Base-by-base conservation (phyloP, 495 filamentous ascomycete species). In the Parmelia sp. region DNA sequence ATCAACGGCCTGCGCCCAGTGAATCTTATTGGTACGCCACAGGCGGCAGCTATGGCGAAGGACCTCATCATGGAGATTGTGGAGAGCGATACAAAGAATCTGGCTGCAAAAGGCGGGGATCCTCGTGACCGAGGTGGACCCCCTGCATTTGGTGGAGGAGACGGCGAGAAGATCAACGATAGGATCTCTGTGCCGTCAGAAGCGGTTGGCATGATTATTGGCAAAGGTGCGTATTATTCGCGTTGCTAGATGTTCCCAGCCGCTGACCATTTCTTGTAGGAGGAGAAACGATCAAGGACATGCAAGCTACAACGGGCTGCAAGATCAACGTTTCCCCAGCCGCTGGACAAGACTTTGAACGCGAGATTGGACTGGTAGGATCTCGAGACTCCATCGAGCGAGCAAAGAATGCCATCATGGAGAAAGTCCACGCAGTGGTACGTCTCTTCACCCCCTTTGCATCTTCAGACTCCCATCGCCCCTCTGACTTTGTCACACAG, bases 131-230 rank as follows among this genome's bases (percentile, higher is more conserved):
- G 49, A 12, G 37, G 17, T 15, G 64, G 66, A 57, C 58, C 67
- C 29, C 53, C 68, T 36, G 64, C 64, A 61, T 55, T 65, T 29
- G 65, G 53, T 15, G 79, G 76, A 0, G 74, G 68, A 15, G 57
- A 65, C 17, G 71, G 73, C 62, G 86, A 88, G 63, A 89, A 88
- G 74, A 77, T 90, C 67, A 91, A 86, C 66, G 90, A 93, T 69
- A 86, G 82, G 21, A 91, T 94, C 65, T 84, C 80, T 39, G 90
- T 94, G 0, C 90, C 90, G 4, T 90, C 88, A 21, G 90, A 94
- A 69, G 87, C 90, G 12, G 90, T 94, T 27, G 90, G 90, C 59
- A 94, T 94, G 90, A 92, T 93, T 64, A 93, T 93, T 62, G 90
- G 90, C 66, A 91, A 91, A 76, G 88, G 80, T 83, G 65, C 35